phyloP scores from a whole-genome alignment of 2,329 filamentous ascomycete species.

The Neonectria neomacrospora region DNA sequence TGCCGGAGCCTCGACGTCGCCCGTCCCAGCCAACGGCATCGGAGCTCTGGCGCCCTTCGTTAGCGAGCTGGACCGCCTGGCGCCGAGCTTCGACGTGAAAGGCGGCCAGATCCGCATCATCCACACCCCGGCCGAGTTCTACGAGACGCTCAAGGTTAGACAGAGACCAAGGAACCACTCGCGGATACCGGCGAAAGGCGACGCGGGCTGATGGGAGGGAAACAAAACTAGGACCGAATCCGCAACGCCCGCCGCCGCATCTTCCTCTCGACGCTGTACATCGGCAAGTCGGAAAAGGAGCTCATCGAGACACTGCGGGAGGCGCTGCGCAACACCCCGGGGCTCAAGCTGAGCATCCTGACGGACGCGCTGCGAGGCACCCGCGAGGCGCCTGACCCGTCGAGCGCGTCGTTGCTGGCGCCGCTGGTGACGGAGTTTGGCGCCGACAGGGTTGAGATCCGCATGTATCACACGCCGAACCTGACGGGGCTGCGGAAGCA shows the following conservation, averaged over 20 bases:
- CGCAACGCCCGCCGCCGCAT: constrained; percentile 80
- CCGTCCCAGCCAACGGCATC: constrained; percentile 34
- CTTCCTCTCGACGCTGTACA: constrained; percentile 96
- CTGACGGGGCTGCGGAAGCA: constrained; percentile 87
- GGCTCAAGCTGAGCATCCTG: constrained; percentile 85
- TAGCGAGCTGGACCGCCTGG: constrained; percentile 84
- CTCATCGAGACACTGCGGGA: constrained; percentile 82
- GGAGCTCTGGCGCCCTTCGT: constrained; percentile 65
- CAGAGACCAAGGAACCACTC: neutral
- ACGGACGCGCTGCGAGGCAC: constrained; percentile 94
- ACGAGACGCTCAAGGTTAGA: constrained; percentile 84
- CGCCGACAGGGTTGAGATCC: constrained; percentile 83
- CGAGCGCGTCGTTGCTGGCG: constrained; percentile 87
- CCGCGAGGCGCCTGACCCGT: constrained; percentile 85
- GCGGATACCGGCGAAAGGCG: neutral
- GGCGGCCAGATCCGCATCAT: constrained; percentile 85
- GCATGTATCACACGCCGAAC: constrained; percentile 99
- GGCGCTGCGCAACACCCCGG: constrained; percentile 77
- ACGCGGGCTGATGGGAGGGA: constrained; percentile 25
- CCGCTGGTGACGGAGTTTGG: constrained; percentile 89
- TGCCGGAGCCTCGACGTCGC: constrained; percentile 45
- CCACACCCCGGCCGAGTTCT: constrained; percentile 87
- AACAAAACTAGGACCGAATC: constrained; percentile 76
- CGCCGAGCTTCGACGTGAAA: constrained; percentile 88
- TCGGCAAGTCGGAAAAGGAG: constrained; percentile 92